These are phyloP conservation scores for Strobilomyces echinocephalus DNA, from an alignment of 768 basidiomycete genomes.

Conservation along the genomic window DNA sequence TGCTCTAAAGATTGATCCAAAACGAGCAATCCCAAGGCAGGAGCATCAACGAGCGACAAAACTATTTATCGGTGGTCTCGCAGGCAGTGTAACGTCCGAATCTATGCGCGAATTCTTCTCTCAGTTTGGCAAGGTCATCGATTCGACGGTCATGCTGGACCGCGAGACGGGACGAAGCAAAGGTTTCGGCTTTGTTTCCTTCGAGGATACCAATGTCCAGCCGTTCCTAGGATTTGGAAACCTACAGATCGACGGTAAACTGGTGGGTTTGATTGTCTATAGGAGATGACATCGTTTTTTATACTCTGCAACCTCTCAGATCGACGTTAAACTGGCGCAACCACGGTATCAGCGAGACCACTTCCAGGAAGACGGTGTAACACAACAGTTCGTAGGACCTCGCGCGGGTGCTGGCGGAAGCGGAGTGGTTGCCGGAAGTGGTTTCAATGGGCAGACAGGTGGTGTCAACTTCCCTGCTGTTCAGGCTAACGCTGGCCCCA, in stretches of 20 bases:
- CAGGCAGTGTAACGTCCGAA: slow-evolving; percentile 88
- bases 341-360: slow-evolving; percentile 79
- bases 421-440: slow-evolving; percentile 14
- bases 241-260: slow-evolving; percentile 90
- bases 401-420: slow-evolving; percentile 6
- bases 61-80: slow-evolving; percentile 92
- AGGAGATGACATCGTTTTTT: background rate
- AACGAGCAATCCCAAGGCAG: slow-evolving; percentile 94
- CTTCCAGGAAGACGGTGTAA: slow-evolving; percentile 43
- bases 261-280: slow-evolving; percentile 50
- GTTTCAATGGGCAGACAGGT: slow-evolving; percentile 33
- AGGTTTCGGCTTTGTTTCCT: slow-evolving; percentile 97
- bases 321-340: slow-evolving; percentile 96
- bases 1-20: slow-evolving; percentile 87
- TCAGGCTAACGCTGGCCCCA: slow-evolving; percentile 21
- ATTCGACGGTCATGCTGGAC: slow-evolving; percentile 98
- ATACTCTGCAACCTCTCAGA: slow-evolving; percentile 43
- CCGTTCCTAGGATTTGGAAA: slow-evolving; percentile 85
- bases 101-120: slow-evolving; percentile 91
- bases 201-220: slow-evolving; percentile 87
- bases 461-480: slow-evolving; percentile 33
- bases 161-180: slow-evolving; percentile 92
- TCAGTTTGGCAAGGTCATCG: slow-evolving; percentile 92
- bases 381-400: slow-evolving; percentile 15
- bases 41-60: slow-evolving; percentile 93